Conservation (phyloP, 2,329 filamentous ascomycete species). For the Fusarium bulbicola region DNA sequence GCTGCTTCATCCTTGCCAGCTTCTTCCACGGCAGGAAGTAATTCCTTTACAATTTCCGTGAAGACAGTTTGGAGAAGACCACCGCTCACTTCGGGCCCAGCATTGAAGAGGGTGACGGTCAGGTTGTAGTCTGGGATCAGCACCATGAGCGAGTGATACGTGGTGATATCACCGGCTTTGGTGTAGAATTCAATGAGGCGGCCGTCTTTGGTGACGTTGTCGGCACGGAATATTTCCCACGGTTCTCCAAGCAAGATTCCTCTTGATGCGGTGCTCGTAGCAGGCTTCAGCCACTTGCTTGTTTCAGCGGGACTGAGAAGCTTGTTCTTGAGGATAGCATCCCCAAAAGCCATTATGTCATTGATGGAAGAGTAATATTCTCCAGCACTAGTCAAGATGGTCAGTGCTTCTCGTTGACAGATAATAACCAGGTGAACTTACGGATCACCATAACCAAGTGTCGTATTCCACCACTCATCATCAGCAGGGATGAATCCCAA, state of each 20-base stretch:
- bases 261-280: not conserved
- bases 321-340: not conserved
- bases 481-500: not conserved
- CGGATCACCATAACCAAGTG: slow-evolving; percentile 11
- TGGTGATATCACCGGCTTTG: slow-evolving; percentile 5
- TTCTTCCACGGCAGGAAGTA: slow-evolving; percentile 3
- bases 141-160: not conserved
- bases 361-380: slow-evolving; percentile 13
- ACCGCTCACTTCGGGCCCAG: not conserved
- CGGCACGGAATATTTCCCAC: slow-evolving; percentile 18
- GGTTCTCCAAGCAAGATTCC: not conserved
- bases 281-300: slow-evolving; percentile 21
- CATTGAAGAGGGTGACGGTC: not conserved
- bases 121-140: slow-evolving; percentile 16
- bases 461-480: slow-evolving; percentile 23
- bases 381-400: not conserved
- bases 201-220: slow-evolving; percentile 14
- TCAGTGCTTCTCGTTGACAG: not conserved
- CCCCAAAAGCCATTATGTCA: slow-evolving; percentile 7
- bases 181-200: slow-evolving; percentile 24
- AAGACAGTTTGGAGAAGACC: not conserved
- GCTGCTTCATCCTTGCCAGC: slow-evolving; percentile 8
- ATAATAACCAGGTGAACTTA: not conserved
- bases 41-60: not conserved
- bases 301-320: not conserved